Base-by-base conservation (phyloP, 768 basidiomycete species). In the Boletus sp. region DNA sequence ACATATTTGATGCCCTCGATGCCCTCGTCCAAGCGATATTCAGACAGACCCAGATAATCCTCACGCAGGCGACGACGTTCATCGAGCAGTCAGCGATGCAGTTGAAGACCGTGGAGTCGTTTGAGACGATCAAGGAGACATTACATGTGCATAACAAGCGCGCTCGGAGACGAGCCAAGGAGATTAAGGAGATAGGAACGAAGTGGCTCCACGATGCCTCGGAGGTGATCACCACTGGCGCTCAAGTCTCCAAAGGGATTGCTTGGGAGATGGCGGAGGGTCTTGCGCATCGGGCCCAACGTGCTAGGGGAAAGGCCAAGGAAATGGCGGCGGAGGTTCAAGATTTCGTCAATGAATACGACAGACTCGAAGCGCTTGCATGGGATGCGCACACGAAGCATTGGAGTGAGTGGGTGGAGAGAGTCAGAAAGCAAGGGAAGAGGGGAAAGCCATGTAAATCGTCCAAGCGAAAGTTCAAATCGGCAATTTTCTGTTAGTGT, bases 1-100 rank as follows among this genome's bases (percentile, higher is more conserved):
- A 86, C 59, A 73, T 87, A 18, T 67, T 82, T 35, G 80, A 81
- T 28, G 84, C 83, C 4, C 74, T 88, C 32, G 86, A 88, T 60
- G 82, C 78, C 1, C 76, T 88, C 36, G 71, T 80, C 57, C 72
- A 70, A 33, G 78, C 78, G 42, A 78, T 87, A 51, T 77, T 76
- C 11, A 75, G 73, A 50, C 83, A 86, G 57, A 70, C 68, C 9
- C 66, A 66, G 37, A 57, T 63, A 4, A 45, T 72, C 11, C 50
- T 71, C 20, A 37, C 49, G 4, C 63, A 71, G 28, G 80, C 80
- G 12, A 69, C 77, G 36, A 61, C 62, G 24, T 69, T 81, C 50
- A 69, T 85, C 40, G 71, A 76, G 47, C 76, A 80, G 42, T 81
- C 81, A 17, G 77, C 77, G 29, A 41, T 57, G 8, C 60, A 65